phyloP scores from a whole-genome alignment of 2,329 filamentous ascomycete species.

The Aspergillus sp. region DNA sequence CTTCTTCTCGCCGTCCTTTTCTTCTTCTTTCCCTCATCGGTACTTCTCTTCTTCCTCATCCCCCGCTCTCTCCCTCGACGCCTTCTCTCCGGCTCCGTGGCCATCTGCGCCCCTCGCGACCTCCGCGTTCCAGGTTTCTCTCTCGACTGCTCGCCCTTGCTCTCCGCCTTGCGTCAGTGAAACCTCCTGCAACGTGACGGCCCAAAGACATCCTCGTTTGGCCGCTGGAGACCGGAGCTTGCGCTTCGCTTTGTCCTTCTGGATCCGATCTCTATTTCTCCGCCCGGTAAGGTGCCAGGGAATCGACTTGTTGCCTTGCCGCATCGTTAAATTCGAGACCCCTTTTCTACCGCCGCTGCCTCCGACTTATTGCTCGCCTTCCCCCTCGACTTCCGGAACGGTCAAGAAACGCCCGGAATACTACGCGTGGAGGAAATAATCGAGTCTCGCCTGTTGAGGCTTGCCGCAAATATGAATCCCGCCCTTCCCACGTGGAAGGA shows the following conservation, averaged over 20 bases:
- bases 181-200: slow-evolving; percentile 31
- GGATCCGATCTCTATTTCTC: slow-evolving; percentile 15
- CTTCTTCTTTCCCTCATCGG: slow-evolving; percentile 13
- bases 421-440: slow-evolving; percentile 12
- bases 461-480: slow-evolving; percentile 34
- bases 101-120: slow-evolving; percentile 20
- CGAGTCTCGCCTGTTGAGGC: slow-evolving; percentile 17
- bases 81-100: slow-evolving; percentile 24
- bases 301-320: slow-evolving; percentile 15
- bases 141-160: slow-evolving; percentile 19
- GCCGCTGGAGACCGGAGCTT: slow-evolving; percentile 26
- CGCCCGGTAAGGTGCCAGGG: slow-evolving; percentile 10
- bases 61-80: neutral
- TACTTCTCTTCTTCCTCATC: slow-evolving; percentile 9
- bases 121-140: slow-evolving; percentile 19
- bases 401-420: neutral
- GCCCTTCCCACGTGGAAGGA: slow-evolving; percentile 48
- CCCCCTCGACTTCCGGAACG: neutral
- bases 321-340: slow-evolving; percentile 17
- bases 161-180: slow-evolving; percentile 30
- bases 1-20: slow-evolving; percentile 17
- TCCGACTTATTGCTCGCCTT: slow-evolving; percentile 3
- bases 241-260: slow-evolving; percentile 10
- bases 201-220: slow-evolving; percentile 21
- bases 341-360: slow-evolving; percentile 19